Percentiles rank a stretch among this genome's conserved stretches.
phyloP scores from a whole-genome alignment of 805 yeast species.

The Cyberlindnera mississippiensis region DNA sequence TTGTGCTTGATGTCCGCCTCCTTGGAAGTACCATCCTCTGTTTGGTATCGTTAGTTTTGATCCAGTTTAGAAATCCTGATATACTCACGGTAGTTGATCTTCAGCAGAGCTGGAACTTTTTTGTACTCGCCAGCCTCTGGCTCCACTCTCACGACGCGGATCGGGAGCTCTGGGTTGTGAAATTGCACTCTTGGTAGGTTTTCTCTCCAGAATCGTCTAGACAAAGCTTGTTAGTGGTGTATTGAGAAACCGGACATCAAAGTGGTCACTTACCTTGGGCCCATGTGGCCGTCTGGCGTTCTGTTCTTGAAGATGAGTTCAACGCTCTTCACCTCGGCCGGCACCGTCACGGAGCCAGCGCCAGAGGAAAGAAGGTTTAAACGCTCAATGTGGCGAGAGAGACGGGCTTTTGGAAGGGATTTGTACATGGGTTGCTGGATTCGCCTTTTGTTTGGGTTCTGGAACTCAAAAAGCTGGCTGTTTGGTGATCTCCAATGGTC shows the following conservation, averaged over 20 bases:
- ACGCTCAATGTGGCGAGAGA: conserved; percentile 46
- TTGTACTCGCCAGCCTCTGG: conserved; percentile 39
- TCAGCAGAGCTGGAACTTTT: conserved; percentile 42
- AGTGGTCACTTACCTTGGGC: conserved; percentile 39
- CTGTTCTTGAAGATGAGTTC: conserved; percentile 51
- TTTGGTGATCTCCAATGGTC: neutral
- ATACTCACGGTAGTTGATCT: conserved; percentile 32
- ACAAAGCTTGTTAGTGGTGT: conserved; percentile 1
- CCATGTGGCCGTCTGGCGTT: conserved; percentile 53
- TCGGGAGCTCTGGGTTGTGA: conserved; percentile 70
- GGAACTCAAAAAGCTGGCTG: neutral
- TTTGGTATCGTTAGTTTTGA: no score
- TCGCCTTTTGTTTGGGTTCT: no score
- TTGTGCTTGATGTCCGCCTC: conserved; percentile 52
- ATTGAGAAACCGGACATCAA: neutral
- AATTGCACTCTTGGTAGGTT: conserved; percentile 74
- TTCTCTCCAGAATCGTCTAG: conserved; percentile 66
- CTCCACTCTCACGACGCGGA: conserved; percentile 55
- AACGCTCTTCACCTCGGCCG: conserved; percentile 35
- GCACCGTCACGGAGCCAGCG: conserved; percentile 37
- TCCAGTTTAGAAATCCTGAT: no score
- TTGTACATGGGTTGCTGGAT: no score
- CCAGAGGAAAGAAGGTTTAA: conserved; percentile 50
- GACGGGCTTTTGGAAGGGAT: conserved; percentile 36
- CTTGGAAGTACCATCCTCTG: conserved; percentile 33